Conservation (phyloP, 208 protist genomes). For the Eutreptiella sp. region DNA sequence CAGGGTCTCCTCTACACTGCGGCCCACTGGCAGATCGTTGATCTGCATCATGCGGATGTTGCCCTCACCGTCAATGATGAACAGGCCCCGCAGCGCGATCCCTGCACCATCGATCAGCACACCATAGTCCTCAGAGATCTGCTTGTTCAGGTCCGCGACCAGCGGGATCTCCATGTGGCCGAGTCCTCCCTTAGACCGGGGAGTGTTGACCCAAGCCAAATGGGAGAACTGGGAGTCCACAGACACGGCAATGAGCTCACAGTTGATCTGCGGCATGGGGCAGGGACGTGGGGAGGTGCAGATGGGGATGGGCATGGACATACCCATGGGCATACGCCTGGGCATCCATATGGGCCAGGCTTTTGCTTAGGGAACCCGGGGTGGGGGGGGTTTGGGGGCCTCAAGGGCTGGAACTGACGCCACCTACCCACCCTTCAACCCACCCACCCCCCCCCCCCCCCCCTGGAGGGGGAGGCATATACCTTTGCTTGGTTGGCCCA, state of each 20-base stretch:
- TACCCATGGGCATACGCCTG: no score
- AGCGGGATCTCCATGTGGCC: constrained; percentile 90
- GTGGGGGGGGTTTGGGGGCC: no score
- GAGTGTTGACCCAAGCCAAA: constrained; percentile 85
- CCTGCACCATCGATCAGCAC: constrained; percentile 78
- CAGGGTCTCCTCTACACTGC: constrained; percentile 85
- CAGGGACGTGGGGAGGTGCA: no score
- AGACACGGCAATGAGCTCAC: constrained; percentile 80
- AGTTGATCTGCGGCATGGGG: constrained; percentile 53
- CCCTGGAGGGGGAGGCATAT: no score
- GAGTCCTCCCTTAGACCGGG: constrained; percentile 92
- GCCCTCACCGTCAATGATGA: constrained; percentile 88
- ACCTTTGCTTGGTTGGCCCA: no score
- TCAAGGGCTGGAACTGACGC: no score
- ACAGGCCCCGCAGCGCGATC: constrained; percentile 78
- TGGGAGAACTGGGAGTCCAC: constrained; percentile 92
- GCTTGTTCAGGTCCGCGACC: constrained; percentile 86
- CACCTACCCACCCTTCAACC: no score
- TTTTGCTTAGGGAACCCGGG: no score
- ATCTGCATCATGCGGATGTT: constrained; percentile 82
- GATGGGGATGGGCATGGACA: no score
- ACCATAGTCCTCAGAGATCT: constrained; percentile 80
- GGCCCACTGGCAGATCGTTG: constrained; percentile 91
- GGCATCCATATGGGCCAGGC: no score
- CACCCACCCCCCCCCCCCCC: no score